phyloP scores from a whole-genome alignment of 176 grass and related monocot species.

The Eragrostis curvula region DNA sequence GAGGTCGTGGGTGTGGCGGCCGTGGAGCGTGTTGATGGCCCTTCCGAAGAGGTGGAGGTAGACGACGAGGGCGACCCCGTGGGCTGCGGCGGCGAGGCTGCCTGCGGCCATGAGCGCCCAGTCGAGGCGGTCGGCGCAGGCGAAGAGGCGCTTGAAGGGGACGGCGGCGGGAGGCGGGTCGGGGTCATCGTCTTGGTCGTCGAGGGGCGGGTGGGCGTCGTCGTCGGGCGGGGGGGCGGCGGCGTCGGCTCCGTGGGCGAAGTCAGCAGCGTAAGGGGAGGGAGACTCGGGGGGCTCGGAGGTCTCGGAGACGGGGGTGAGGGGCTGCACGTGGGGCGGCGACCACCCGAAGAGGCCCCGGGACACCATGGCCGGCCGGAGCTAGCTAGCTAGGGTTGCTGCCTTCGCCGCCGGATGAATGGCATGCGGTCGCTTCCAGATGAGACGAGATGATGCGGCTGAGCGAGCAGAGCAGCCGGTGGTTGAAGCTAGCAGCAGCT shows the following conservation, averaged over 20 bases:
- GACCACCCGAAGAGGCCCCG: constrained; percentile 97
- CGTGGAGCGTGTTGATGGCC: constrained; percentile 75
- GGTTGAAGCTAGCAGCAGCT: too few species aligned
- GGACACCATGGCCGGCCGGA: constrained; percentile 64
- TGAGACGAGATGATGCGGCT: too few species aligned
- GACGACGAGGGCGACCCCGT: constrained; percentile 90
- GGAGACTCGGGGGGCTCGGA: constrained; percentile 98
- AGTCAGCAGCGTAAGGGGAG: constrained; percentile 79
- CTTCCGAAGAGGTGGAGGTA: constrained; percentile 96
- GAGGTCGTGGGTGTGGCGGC: constrained; percentile 44
- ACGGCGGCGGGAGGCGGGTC: constrained; percentile 88
- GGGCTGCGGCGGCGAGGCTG: constrained; percentile 68
- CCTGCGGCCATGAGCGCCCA: constrained; percentile 85
- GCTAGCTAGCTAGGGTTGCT: constrained; percentile 33
- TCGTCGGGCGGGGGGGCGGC: constrained; percentile 51
- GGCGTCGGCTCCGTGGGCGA: constrained; percentile 39
- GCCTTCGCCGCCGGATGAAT: constrained; percentile 16
- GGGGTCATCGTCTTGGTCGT: constrained; percentile 67
- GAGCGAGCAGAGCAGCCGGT: too few species aligned
- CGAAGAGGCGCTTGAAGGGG: constrained; percentile 89
- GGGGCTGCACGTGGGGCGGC: constrained; percentile 95
- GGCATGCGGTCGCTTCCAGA: neutral
- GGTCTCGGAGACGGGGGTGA: constrained; percentile 94
- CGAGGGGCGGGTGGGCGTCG: constrained; percentile 44
- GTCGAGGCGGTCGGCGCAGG: constrained; percentile 85